phyloP scores from a whole-genome alignment of 192 early-diverging fungal species.

The Helicostylum pulchrum region DNA sequence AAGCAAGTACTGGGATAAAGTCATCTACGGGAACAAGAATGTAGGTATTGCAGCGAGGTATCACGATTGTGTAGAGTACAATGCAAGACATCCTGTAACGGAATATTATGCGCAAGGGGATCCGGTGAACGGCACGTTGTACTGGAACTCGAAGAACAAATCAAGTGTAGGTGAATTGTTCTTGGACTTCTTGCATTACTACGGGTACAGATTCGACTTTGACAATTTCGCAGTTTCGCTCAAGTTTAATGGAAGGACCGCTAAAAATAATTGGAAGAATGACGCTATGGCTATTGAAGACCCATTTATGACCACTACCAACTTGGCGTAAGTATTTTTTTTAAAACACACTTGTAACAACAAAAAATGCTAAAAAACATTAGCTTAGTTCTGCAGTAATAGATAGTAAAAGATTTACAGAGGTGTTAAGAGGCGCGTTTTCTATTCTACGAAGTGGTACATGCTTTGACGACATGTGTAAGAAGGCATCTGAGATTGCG shows the following conservation, averaged over 20 bases:
- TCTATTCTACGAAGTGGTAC: no score
- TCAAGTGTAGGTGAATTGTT: not conserved
- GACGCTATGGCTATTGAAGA: not conserved
- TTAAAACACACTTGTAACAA: no score
- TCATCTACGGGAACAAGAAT: not conserved
- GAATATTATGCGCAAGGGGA: not conserved
- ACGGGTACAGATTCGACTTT: constrained; percentile 4
- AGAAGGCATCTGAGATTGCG: no score
- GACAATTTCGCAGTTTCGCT: not conserved
- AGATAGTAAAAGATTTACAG: no score
- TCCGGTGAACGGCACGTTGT: not conserved
- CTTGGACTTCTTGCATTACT: constrained; percentile 10
- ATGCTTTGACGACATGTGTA: no score
- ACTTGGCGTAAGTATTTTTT: constrained; percentile 2
- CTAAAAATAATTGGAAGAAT: not conserved
- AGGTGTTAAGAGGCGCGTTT: no score
- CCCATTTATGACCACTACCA: not conserved
- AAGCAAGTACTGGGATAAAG: not conserved
- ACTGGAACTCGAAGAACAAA: not conserved
- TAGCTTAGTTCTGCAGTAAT: no score
- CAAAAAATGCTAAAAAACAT: no score
- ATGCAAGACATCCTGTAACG: not conserved
- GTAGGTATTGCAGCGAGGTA: not conserved
- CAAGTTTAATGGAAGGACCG: not conserved
- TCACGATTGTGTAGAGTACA: not conserved